Evolutionary conservation across 1,139 yeast species (phyloP), one percentile per base, ranked within the genome.

Genomic region (Hyphopichia khmerensis): DNA sequence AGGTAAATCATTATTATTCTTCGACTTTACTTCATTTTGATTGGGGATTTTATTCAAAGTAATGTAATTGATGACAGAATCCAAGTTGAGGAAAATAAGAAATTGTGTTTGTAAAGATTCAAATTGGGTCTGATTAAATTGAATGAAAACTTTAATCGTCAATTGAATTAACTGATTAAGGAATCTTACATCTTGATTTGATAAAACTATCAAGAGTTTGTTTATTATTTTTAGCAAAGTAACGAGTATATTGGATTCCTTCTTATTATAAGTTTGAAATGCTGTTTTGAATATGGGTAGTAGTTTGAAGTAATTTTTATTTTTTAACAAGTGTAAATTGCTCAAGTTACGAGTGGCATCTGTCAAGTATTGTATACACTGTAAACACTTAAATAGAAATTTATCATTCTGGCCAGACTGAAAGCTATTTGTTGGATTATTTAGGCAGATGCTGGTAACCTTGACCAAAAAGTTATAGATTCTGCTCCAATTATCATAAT

Each of bases 151-250:
- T 6, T 51, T 50, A 1, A 69, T 33, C 0, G 77, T 79, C 2
- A 72, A 27, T 33, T 53, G 53, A 16, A 64, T 60, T 13, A 73
- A 48, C 34, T 55, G 54, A 46, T 64, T 56, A 14, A 69, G 60
- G 36, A 64, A 55, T 21, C 53, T 48, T 8, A 64, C 47, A 50
- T 75, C 65, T 18, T 62, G 59, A 0, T 71, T 65, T 1, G 73
- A 54, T 4, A 66, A 44, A 5, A 59, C 51, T 2, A 64, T 47
- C n/a, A 73, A 47, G 7, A 68, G 50, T 41, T 66, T 66, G 50
- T 75, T 76, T 26, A 75, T 57, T 14, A 76, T 60, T 40, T 53
- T 58, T 41, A 75, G 62, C 1, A 69, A 46, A 4, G 51, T 46
- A 2, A 64, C 50, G 9, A 60, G 48, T 15, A 62, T 41, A 3